Evolutionary conservation across 2,329 filamentous ascomycete genomes (phyloP).

Genomic region (Drechslerella coelobrocha): DNA sequence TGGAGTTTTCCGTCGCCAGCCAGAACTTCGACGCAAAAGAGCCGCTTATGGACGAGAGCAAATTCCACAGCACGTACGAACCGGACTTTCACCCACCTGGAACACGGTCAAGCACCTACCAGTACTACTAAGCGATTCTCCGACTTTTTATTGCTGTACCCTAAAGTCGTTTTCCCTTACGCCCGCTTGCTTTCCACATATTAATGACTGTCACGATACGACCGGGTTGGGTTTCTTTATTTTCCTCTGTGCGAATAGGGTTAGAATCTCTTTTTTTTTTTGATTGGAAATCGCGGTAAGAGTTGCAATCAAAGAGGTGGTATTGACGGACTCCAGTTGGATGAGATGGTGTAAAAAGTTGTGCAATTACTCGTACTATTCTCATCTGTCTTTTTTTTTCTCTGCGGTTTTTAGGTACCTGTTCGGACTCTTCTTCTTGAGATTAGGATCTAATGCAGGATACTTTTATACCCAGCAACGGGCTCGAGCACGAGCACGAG

Average conservation of each 20-base stretch:
- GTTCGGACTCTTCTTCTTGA: constrained; percentile 10
- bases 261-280: constrained; percentile 23
- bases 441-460: neutral
- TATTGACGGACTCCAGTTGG: too few species aligned
- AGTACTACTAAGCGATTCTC: constrained; percentile 35
- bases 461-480: constrained; percentile 2
- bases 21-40: constrained; percentile 98
- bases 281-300: constrained; percentile 9
- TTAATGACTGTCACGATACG: constrained; percentile 47
- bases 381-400: neutral
- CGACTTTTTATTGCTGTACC: neutral
- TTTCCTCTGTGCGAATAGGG: constrained; percentile 4
- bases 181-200: constrained; percentile 10
- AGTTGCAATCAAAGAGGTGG: constrained; percentile 19
- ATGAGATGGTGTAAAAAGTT: constrained; percentile 49
- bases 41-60: constrained; percentile 77
- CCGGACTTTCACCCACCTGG: constrained; percentile 46
- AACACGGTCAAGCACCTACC: constrained; percentile 46
- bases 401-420: neutral
- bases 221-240: constrained; percentile 24
- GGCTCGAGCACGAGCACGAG: constrained; percentile 16
- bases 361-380: constrained; percentile 26
- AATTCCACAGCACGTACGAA: constrained; percentile 50
- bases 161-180: neutral
- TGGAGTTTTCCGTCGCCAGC: constrained; percentile 95